phyloP scores from a whole-genome alignment of 495 filamentous ascomycete genomes.

The Entonaema liquescens region DNA sequence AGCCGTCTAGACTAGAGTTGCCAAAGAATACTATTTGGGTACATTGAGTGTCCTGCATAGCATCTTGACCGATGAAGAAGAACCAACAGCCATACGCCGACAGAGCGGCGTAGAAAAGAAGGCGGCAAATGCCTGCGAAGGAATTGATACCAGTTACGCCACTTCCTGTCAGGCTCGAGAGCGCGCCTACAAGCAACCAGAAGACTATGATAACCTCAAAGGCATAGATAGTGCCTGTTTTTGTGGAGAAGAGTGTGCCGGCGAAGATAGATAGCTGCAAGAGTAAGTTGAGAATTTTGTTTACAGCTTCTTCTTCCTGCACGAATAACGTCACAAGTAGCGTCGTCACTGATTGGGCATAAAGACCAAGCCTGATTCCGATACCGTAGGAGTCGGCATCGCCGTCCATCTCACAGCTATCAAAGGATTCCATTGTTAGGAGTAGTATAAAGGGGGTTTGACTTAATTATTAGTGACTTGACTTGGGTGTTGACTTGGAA shows the following conservation, averaged over 20 bases:
- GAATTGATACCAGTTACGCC: slow-evolving; percentile 11
- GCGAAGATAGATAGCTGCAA: slow-evolving; percentile 34
- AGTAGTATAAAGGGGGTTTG: not conserved
- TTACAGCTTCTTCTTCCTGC: slow-evolving; percentile 26
- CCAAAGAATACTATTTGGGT: slow-evolving; percentile 27
- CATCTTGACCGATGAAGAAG: slow-evolving; percentile 27
- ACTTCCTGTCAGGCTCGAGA: slow-evolving; percentile 27
- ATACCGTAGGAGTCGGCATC: slow-evolving; percentile 33
- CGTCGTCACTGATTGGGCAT: slow-evolving; percentile 31
- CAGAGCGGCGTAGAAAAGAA: slow-evolving; percentile 32
- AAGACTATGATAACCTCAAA: slow-evolving; percentile 30
- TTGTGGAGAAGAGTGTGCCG: slow-evolving; percentile 21
- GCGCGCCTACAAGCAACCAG: slow-evolving; percentile 29
- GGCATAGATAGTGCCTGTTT: slow-evolving; percentile 7
- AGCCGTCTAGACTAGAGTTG: slow-evolving; percentile 16
- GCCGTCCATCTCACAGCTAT: slow-evolving; percentile 18
- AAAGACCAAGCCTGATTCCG: slow-evolving; percentile 37
- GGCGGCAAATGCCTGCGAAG: slow-evolving; percentile 17
- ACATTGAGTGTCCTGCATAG: slow-evolving; percentile 13
- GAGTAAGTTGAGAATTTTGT: slow-evolving; percentile 30
- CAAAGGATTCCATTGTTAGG: not conserved
- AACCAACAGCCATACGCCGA: slow-evolving; percentile 39
- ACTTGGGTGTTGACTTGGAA: not conserved
- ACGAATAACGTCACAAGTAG: slow-evolving; percentile 33
- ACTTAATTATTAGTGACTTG: not conserved